Conservation (phyloP, 768 basidiomycete genomes). For the Auricularia auricula-judae region DNA sequence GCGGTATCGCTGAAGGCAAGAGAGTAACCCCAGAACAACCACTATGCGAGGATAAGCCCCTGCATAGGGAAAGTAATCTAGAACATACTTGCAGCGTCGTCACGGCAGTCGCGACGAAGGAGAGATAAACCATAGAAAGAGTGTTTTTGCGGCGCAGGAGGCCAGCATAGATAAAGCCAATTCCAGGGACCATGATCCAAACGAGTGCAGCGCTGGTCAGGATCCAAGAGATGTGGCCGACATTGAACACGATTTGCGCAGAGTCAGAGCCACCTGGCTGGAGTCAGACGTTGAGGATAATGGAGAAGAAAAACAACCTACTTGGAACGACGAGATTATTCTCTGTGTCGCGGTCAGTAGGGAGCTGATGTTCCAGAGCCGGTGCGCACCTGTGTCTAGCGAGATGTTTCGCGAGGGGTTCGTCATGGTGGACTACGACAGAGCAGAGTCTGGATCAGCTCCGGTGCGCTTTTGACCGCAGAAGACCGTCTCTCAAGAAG, state of each 20-base stretch:
- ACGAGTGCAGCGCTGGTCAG: slow-evolving; percentile 17
- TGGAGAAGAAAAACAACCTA: background rate
- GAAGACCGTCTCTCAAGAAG: too few species aligned
- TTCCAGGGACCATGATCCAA: slow-evolving; percentile 21
- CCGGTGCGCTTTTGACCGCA: too few species aligned
- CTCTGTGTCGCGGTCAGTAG: background rate
- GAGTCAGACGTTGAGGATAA: background rate
- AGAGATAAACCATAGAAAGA: slow-evolving; percentile 22
- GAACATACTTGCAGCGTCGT: slow-evolving; percentile 10
- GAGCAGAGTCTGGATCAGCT: too few species aligned
- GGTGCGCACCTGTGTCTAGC: too few species aligned
- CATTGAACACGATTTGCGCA: slow-evolving; percentile 10
- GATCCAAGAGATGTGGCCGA: slow-evolving; percentile 22
- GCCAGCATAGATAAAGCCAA: slow-evolving; percentile 22
- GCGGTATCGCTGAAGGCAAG: slow-evolving; percentile 64
- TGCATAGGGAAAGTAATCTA: slow-evolving; percentile 16
- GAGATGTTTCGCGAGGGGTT: too few species aligned
- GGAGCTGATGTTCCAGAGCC: too few species aligned
- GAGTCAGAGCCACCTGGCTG: background rate
- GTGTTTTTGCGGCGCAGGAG: slow-evolving; percentile 32
- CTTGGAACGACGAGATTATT: background rate
- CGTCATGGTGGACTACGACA: too few species aligned
- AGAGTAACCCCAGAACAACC: slow-evolving; percentile 78
- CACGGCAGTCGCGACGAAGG: slow-evolving; percentile 22
- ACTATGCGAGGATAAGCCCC: slow-evolving; percentile 40